Evolutionary conservation across 2,329 filamentous ascomycete genomes (phyloP), one percentile per base, ranked within the genome.

Genomic region (Diplodia seriata): DNA sequence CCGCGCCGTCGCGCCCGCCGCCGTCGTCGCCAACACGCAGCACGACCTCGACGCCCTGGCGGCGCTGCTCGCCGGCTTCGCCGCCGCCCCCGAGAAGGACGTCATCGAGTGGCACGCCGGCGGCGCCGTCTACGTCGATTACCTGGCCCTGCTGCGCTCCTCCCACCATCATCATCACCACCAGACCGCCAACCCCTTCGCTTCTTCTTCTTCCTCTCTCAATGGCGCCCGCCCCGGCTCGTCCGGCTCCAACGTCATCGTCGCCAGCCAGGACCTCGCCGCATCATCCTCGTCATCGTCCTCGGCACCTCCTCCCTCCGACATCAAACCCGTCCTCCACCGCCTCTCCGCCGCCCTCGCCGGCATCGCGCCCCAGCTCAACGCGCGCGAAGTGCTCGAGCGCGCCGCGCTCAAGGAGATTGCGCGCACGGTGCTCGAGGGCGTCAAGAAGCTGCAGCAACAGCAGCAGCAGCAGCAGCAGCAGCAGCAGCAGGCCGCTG

Each of bases 391-490:
- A 15, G 78, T 87, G 7, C 80, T 82, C 66, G 83, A 85, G 68
- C 79, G 87, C 65, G 92, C 94, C 51, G 92, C 93, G 0, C 85
- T 94, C 66, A 89, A 90, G 71, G 93, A 96, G 75, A 97, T 97
- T 86, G 90, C 90, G 56, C 87, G 88, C 65, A 85, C 40, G 7
- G 53, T 67, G 29, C 26, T 67, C 29, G 55, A 67, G 64, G 47
- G 26, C 5, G 54, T 29, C 6, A 62, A 62, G 26, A 43, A 49
- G 40, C 40, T 36, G 9, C 40, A 49, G 12, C 36, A 59, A 6
- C 36, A 14, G 14, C 36, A 23, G 14, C 20, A 9, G 9, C 7
- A 49, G 40, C 40, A 50, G 9, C 40, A 49, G 12, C 36, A 59
- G 14, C 36, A 14, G 14, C 36, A 23, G 14, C 20, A 9, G 9